Percentiles rank a stretch among this genome's conserved stretches.
Evolutionary conservation across 805 yeast genomes (phyloP).

Genomic region (Zygosaccharomyces gambellarensis): DNA sequence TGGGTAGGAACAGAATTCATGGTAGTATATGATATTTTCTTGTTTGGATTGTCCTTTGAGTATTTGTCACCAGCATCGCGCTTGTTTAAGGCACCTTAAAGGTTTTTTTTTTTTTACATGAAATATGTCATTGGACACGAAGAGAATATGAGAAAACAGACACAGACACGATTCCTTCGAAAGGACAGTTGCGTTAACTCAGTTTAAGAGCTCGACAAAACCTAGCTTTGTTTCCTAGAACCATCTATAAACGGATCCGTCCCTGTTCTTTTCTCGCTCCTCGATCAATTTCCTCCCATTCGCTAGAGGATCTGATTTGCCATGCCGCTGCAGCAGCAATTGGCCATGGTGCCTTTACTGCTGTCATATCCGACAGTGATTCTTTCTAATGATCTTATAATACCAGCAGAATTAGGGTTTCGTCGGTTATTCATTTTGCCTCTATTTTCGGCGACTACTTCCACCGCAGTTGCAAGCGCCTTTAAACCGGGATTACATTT

Average conservation of each 20-base stretch:
- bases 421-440: constrained; percentile 18
- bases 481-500: constrained; percentile 2
- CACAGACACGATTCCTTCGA: not conserved
- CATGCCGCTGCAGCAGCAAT: constrained; percentile 12
- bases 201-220: not conserved
- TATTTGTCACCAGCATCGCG: too few relatives aligned
- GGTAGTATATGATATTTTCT: too few relatives aligned
- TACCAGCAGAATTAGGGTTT: constrained; percentile 12
- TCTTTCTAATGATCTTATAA: constrained; percentile 26
- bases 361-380: constrained; percentile 33
- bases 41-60: too few relatives aligned
- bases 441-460: constrained; percentile 19
- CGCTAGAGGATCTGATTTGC: not conserved
- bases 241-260: not conserved
- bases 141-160: not conserved
- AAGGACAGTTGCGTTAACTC: not conserved
- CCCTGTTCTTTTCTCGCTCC: not conserved
- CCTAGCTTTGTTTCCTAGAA: not conserved
- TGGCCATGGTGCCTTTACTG: constrained; percentile 29
- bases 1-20: too few relatives aligned
- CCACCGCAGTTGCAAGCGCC: constrained; percentile 12
- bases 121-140: too few relatives aligned
- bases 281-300: not conserved
- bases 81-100: too few relatives aligned
- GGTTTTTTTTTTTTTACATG: too few relatives aligned